These are phyloP conservation scores for Geosiphon pyriformis DNA, from an alignment of 192 early-diverging fungal species.

Conservation along the genomic window DNA sequence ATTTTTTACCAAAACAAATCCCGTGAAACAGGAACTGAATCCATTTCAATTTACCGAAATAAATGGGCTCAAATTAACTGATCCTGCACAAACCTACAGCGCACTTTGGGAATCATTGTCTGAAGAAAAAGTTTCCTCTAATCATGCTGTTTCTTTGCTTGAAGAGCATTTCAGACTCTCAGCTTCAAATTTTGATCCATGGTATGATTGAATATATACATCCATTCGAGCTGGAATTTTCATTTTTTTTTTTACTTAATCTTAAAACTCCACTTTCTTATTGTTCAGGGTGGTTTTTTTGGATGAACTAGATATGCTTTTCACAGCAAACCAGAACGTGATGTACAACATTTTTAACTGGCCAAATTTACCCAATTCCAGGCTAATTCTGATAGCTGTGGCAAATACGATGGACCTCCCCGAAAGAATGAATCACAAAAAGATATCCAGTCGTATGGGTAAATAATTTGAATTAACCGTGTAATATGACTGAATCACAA, in stretches of 20 bases:
- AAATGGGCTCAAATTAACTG: constrained; percentile 96
- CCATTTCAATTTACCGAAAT: constrained; percentile 91
- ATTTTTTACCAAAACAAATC: not conserved
- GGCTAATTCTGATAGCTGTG: constrained; percentile 88
- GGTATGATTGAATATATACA: constrained; percentile 22
- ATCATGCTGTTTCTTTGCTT: constrained; percentile 74
- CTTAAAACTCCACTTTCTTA: too few relatives aligned
- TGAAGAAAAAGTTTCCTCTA: constrained; percentile 56
- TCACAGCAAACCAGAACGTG: constrained; percentile 85
- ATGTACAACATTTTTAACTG: constrained; percentile 99
- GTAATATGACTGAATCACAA: not conserved
- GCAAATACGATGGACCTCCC: constrained; percentile 99
- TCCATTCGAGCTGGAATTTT: not conserved
- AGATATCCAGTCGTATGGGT: constrained; percentile 87
- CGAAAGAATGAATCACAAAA: constrained; percentile 83
- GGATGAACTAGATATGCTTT: constrained; percentile 94
- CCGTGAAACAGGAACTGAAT: constrained; percentile 43
- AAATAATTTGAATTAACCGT: constrained; percentile 9
- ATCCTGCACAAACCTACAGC: constrained; percentile 83
- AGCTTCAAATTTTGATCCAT: constrained; percentile 39
- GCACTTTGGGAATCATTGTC: constrained; percentile 74
- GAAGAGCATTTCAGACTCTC: constrained; percentile 63
- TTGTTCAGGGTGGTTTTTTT: constrained; percentile 78
- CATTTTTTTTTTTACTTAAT: too few relatives aligned
- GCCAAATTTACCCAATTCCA: constrained; percentile 78